Evolutionary conservation across 345 rosid species (phyloP), one percentile per base, ranked within the genome.

Genomic region (Anacardium occidentale): DNA sequence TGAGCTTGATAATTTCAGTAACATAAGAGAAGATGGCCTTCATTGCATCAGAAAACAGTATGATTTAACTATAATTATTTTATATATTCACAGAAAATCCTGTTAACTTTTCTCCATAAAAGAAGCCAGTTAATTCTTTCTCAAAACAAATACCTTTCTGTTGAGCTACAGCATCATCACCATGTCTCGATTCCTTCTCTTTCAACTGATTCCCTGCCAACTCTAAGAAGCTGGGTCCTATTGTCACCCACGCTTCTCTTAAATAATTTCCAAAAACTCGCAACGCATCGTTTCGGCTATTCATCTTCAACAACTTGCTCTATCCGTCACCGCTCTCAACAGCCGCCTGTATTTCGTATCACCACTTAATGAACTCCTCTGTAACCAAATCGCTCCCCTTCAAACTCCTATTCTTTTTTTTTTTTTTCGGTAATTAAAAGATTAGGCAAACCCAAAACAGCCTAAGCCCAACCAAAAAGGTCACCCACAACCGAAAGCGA

Each of bases 381-480:
- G 87, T 71, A 47, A 83, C 65, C 82, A 86, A 77, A 82, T 83
- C 84, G 18, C 84, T 78, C 80, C 64, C 61, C 56, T 78, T 80
- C 77, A 87, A 10, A 50, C 52, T 73, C 72, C 15, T 50, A 50
- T 86, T 60, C 59, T 80, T 78, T n/a, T n/a, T n/a, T n/a, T n/a
- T n/a, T n/a, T n/a, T n/a, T n/a, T n/a, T n/a, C n/a, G n/a, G n/a
- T n/a, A n/a, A n/a, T n/a, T n/a, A n/a, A n/a, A n/a, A n/a, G n/a
- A n/a, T n/a, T n/a, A n/a, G n/a, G n/a, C n/a, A n/a, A n/a, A n/a
- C n/a, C n/a, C n/a, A n/a, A n/a, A n/a, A n/a, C n/a, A n/a, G n/a
- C n/a, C n/a, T n/a, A n/a, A n/a, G n/a, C n/a, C n/a, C n/a, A n/a
- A n/a, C n/a, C n/a, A n/a, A n/a, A n/a, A n/a, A n/a, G n/a, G n/a